phyloP scores from a whole-genome alignment of 768 basidiomycete genomes.

The Suillus weaverae region DNA sequence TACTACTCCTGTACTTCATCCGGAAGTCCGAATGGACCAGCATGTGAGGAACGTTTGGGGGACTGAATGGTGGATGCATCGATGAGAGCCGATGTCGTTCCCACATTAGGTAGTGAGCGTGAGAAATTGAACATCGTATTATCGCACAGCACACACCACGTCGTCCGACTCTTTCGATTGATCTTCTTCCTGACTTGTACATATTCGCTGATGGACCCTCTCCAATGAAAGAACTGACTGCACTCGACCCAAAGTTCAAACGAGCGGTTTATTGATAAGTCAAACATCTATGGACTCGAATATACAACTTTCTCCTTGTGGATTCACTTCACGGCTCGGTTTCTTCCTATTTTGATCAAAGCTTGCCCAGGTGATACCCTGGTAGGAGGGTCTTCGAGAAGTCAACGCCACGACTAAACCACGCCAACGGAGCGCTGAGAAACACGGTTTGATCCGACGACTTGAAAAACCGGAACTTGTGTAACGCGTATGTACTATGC shows the following conservation, averaged over 20 bases:
- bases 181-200: background rate
- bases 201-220: background rate
- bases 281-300: background rate
- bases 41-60: conserved; percentile 1
- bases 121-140: background rate
- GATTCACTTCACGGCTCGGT: background rate
- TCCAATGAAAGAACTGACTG: background rate
- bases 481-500: background rate
- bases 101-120: background rate
- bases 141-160: background rate
- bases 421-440: background rate
- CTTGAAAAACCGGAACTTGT: background rate
- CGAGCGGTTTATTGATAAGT: background rate
- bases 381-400: background rate
- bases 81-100: background rate
- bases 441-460: background rate
- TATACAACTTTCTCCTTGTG: background rate
- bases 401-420: background rate
- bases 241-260: background rate
- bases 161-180: background rate
- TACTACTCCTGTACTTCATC: background rate
- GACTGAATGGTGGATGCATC: background rate
- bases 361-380: background rate
- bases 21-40: background rate
- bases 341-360: background rate